A percentile compares a stretch with the other conserved stretches of the same genome.
phyloP scores from a whole-genome alignment of 2,329 filamentous ascomycete genomes.

The Arthrocladium fulminans region DNA sequence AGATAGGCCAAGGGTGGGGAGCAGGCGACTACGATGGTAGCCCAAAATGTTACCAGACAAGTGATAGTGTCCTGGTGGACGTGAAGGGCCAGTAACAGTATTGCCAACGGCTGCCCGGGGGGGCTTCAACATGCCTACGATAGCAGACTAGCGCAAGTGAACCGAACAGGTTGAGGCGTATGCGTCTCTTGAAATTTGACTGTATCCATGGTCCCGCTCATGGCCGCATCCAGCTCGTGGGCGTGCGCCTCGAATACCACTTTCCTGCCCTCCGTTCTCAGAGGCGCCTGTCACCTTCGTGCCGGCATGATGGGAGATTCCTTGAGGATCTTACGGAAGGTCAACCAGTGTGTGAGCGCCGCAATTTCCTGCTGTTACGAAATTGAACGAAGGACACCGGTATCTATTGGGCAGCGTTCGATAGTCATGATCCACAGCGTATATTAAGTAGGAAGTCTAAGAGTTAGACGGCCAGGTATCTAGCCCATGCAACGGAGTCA shows the following conservation, averaged over 20 bases:
- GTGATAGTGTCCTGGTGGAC: slow-evolving; percentile 4
- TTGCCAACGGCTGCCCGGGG: background rate
- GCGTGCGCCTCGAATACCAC: too few species aligned
- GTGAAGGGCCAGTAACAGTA: slow-evolving; percentile 1
- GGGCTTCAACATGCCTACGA: slow-evolving; percentile 1
- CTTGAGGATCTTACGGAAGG: background rate
- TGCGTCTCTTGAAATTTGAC: too few species aligned
- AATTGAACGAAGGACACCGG: background rate
- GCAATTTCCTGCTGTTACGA: background rate
- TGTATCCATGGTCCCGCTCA: too few species aligned
- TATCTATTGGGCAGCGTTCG: background rate
- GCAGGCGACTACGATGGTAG: background rate
- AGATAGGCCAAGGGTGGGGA: background rate
- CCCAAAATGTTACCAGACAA: background rate
- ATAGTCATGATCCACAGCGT: background rate
- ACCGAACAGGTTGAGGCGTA: background rate
- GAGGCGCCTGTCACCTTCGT: too few species aligned
- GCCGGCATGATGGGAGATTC: too few species aligned
- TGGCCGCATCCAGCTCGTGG: too few species aligned
- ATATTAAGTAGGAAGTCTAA: background rate
- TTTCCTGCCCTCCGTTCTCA: too few species aligned
- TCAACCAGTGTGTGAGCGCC: background rate
- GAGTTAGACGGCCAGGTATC: background rate
- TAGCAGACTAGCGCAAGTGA: background rate
- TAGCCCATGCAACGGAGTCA: background rate